Evolutionary conservation across 176 grass and related monocot species (phyloP), one percentile per base, ranked within the genome.

Genomic region (Lolium rigidum): DNA sequence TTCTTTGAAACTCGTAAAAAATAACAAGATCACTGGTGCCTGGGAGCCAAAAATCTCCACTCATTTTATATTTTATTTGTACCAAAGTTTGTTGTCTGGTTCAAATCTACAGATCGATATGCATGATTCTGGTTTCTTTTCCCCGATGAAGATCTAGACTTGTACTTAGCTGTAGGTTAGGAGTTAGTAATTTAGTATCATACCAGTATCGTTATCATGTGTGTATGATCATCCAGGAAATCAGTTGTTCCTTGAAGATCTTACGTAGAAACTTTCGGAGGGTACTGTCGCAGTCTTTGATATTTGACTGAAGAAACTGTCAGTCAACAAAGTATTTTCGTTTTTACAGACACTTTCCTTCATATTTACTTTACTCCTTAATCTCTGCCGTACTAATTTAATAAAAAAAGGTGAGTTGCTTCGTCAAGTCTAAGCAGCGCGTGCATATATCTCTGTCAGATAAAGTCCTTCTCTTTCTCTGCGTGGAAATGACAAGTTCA

Each of bases 401-500:
- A 70, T 2, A 18, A 10, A 67, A 61, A 1, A 81, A 81, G 56
- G 39, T 9, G 41, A 15, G 52, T 61, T 44, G 7, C 16, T 18
- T 77, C 13, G 15, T 43, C 43, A 25, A 71, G 20, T 63, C n/a
- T n/a, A 17, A 12, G 47, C 12, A n/a, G 17, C 54, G 11, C 10
- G 44, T 65, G 22, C 12, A 17, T 44, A 65, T 20, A 20, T 62
- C 55, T 9, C 52, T 15, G 14, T 75, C 56, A 84, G 35, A n/a
- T 51, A 26, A 52, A 24, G 7, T 62, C 39, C 15, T 80, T 64
- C 43, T 17, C 25, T 49, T 39, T 64, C 16, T 76, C 16, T 38
- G 31, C 31, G 31, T 35, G 71, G 78, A 86, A 86, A 82, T 81
- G 51, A 26, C 28, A 63, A 35, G 21, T 43, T 77, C 72, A 71